Evolutionary conservation across 768 basidiomycete genomes (phyloP).

Genomic region (Pisolithus marmoratus): DNA sequence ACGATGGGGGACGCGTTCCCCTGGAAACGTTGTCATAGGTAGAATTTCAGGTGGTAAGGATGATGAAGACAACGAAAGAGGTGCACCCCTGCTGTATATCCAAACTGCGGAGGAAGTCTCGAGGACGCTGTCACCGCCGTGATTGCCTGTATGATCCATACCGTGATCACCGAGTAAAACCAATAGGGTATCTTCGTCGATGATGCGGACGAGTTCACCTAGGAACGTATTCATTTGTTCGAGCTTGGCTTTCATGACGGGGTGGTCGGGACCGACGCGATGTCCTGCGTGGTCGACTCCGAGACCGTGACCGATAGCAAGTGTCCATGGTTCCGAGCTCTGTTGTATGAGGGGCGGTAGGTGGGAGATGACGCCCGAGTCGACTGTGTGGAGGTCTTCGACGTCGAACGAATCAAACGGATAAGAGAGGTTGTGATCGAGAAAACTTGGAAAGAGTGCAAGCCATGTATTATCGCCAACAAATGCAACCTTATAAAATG

Average conservation of each 20-base stretch:
- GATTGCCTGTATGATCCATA: slow-evolving; percentile 93
- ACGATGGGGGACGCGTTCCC: slow-evolving; percentile 47
- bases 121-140: slow-evolving; percentile 83
- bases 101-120: slow-evolving; percentile 87
- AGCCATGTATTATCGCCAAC: slow-evolving; percentile 99
- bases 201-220: slow-evolving; percentile 55
- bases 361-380: slow-evolving; percentile 81
- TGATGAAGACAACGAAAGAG: slow-evolving; percentile 34
- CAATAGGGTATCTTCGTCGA: slow-evolving; percentile 87
- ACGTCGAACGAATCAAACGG: slow-evolving; percentile 98
- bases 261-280: slow-evolving; percentile 84
- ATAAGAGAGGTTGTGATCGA: slow-evolving; percentile 66
- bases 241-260: slow-evolving; percentile 80
- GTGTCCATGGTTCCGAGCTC: slow-evolving; percentile 60
- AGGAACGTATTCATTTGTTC: slow-evolving; percentile 84
- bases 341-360: slow-evolving; percentile 73
- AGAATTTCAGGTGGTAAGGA: slow-evolving; percentile 46
- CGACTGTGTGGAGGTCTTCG: slow-evolving; percentile 94
- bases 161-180: slow-evolving; percentile 95
- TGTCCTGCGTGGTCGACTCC: slow-evolving; percentile 98
- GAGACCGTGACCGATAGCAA: slow-evolving; percentile 87
- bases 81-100: slow-evolving; percentile 80
- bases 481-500: slow-evolving; percentile 57
- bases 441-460: slow-evolving; percentile 74
- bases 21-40: slow-evolving; percentile 56